Percentiles rank a stretch among this genome's conserved stretches.
Conservation (phyloP, 192 early-diverging fungal genomes). For the Linnemannia schmuckeri region DNA sequence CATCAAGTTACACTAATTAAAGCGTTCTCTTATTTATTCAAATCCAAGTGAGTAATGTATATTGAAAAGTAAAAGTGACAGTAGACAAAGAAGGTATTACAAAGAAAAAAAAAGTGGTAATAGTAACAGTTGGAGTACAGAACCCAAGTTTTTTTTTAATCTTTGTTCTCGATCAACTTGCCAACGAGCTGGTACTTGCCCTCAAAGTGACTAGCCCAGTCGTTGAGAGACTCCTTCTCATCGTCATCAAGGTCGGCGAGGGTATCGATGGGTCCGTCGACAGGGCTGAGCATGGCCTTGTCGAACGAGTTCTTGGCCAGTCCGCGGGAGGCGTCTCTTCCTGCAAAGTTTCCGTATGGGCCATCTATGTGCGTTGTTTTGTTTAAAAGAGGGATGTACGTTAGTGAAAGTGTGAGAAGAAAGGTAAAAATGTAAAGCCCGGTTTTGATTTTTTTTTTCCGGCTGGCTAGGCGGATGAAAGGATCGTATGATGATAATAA, state of each 20-base stretch:
- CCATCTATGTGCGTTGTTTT: constrained; percentile 64
- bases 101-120: neutral
- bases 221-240: constrained; percentile 79
- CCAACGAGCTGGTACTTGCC: constrained; percentile 85
- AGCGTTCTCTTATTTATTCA: constrained; percentile 1
- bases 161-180: constrained; percentile 69
- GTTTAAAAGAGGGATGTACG: neutral
- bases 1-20: constrained; percentile 2
- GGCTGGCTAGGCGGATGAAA: neutral
- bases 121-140: too few species aligned
- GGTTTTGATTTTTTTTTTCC: neutral
- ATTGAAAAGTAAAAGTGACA: neutral
- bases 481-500: neutral
- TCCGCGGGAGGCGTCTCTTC: constrained; percentile 95
- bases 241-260: constrained; percentile 82
- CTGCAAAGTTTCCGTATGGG: constrained; percentile 97
- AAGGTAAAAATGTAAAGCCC: neutral
- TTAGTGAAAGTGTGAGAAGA: neutral
- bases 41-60: too few species aligned
- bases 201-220: constrained; percentile 87
- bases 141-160: neutral
- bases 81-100: neutral
- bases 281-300: constrained; percentile 73
- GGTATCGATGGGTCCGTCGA: constrained; percentile 82
- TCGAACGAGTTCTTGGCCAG: constrained; percentile 92